Percentiles rank a stretch among this genome's conserved stretches.
These are phyloP conservation scores for Coleophoma eucalyptorum DNA, from an alignment of 2,329 filamentous ascomycete species.

Conservation along the genomic window DNA sequence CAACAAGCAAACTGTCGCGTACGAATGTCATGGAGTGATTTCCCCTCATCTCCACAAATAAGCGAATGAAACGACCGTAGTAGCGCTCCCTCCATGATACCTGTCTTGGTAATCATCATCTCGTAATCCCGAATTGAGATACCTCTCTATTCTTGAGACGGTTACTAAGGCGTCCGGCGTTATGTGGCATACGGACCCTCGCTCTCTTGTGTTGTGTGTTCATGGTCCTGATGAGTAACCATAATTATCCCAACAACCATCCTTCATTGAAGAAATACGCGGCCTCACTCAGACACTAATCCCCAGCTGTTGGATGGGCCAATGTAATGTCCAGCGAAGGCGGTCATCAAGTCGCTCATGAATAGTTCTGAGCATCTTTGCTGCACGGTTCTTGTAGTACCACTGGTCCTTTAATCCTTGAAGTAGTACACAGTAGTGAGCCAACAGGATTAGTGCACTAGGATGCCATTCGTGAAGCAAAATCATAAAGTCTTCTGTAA, in stretches of 20 bases:
- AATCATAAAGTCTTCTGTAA: conserved; percentile 9
- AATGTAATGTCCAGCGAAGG: conserved; percentile 3
- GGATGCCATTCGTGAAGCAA: conserved; percentile 8
- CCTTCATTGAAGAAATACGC: not conserved
- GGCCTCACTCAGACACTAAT: not conserved
- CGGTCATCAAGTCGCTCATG: conserved; percentile 3
- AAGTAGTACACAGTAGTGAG: conserved; percentile 17
- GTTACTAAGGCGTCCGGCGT: no score
- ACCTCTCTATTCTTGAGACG: no score
- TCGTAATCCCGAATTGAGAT: no score
- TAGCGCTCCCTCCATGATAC: no score
- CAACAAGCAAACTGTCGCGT: no score
- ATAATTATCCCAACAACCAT: not conserved
- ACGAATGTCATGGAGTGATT: no score
- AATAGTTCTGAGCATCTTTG: conserved; percentile 4
- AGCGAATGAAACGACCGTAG: no score
- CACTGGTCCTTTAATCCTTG: conserved; percentile 11
- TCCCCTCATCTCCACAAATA: no score
- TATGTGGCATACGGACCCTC: no score
- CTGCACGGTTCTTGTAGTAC: conserved; percentile 12
- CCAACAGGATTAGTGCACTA: conserved; percentile 13
- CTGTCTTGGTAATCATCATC: no score
- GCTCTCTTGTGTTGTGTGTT: no score
- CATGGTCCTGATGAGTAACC: no score
- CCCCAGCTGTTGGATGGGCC: not conserved